Evolutionary conservation across 2,329 filamentous ascomycete genomes (phyloP).

Genomic region (Rutstroemia sp.): DNA sequence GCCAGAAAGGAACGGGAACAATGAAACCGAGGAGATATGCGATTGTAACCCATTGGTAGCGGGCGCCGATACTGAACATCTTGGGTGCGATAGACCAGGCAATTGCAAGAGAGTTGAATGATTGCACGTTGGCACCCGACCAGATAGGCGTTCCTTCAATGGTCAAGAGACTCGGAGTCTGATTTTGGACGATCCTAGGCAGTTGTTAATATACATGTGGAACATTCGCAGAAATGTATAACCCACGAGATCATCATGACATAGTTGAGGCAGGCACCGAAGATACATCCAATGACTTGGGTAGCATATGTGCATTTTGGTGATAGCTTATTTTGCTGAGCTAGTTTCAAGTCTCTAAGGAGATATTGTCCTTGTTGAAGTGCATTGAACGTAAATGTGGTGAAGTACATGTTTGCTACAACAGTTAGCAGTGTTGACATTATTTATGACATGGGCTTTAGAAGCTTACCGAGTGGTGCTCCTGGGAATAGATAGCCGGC

Average conservation of each 20-base stretch:
- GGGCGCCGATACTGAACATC: constrained; percentile 56
- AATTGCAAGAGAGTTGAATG: constrained; percentile 60
- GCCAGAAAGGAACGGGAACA: constrained; percentile 53
- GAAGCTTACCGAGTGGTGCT: constrained; percentile 41
- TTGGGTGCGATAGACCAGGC: constrained; percentile 67
- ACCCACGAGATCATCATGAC: constrained; percentile 49
- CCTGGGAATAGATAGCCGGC: constrained; percentile 43
- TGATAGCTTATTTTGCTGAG: constrained; percentile 40
- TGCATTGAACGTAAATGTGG: constrained; percentile 54
- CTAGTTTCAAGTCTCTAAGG: constrained; percentile 42
- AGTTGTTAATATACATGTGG: constrained; percentile 40
- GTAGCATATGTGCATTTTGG: constrained; percentile 34
- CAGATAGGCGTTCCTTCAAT: constrained; percentile 52
- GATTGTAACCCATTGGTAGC: constrained; percentile 59
- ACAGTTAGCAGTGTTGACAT: neutral
- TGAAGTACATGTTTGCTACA: constrained; percentile 62
- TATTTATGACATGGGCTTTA: too few species aligned
- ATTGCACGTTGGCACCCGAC: constrained; percentile 49
- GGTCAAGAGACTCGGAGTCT: constrained; percentile 54
- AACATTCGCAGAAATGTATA: constrained; percentile 29
- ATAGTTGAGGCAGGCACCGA: constrained; percentile 42
- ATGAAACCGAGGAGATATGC: constrained; percentile 66
- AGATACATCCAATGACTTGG: constrained; percentile 32
- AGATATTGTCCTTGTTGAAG: constrained; percentile 38
- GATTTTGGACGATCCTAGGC: constrained; percentile 56